Conservation (phyloP, 2,329 filamentous ascomycete genomes). For the Fusarium avenaceum region DNA sequence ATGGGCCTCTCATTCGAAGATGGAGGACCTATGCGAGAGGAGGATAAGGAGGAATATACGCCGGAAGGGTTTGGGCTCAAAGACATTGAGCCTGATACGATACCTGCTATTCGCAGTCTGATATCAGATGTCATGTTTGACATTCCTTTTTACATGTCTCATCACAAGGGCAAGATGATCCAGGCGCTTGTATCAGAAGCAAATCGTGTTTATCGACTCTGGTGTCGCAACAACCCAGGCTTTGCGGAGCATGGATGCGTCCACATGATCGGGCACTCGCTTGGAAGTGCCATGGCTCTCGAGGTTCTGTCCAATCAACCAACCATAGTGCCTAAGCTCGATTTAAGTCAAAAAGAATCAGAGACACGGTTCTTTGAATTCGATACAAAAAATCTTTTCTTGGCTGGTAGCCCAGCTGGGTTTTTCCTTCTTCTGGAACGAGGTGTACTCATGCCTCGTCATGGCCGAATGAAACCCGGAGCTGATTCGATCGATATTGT, state of each 20-base stretch:
- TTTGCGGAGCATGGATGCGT: slow-evolving; percentile 86
- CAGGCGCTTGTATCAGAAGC: slow-evolving; percentile 89
- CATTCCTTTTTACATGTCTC: slow-evolving; percentile 96
- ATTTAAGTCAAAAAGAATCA: slow-evolving; percentile 57
- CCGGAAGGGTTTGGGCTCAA: slow-evolving; percentile 75
- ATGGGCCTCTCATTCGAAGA: slow-evolving; percentile 90
- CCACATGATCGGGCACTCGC: slow-evolving; percentile 91
- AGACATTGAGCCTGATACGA: slow-evolving; percentile 91
- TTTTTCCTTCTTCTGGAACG: slow-evolving; percentile 93
- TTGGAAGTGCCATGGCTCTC: slow-evolving; percentile 94
- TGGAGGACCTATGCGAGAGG: slow-evolving; percentile 71
- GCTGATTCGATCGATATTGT: slow-evolving; percentile 73
- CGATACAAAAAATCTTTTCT: slow-evolving; percentile 88
- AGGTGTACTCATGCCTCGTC: slow-evolving; percentile 78
- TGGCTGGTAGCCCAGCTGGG: slow-evolving; percentile 89
- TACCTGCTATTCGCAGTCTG: slow-evolving; percentile 91
- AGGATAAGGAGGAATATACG: slow-evolving; percentile 66
- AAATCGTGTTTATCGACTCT: slow-evolving; percentile 94
- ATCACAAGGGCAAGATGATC: slow-evolving; percentile 96
- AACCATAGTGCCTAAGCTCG: slow-evolving; percentile 71
- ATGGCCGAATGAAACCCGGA: slow-evolving; percentile 80
- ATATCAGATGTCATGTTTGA: slow-evolving; percentile 99
- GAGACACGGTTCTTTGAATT: slow-evolving; percentile 83
- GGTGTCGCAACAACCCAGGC: slow-evolving; percentile 92
- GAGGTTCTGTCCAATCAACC: slow-evolving; percentile 93